phyloP scores from a whole-genome alignment of 805 yeast genomes.

The Yarrowia deformans region DNA sequence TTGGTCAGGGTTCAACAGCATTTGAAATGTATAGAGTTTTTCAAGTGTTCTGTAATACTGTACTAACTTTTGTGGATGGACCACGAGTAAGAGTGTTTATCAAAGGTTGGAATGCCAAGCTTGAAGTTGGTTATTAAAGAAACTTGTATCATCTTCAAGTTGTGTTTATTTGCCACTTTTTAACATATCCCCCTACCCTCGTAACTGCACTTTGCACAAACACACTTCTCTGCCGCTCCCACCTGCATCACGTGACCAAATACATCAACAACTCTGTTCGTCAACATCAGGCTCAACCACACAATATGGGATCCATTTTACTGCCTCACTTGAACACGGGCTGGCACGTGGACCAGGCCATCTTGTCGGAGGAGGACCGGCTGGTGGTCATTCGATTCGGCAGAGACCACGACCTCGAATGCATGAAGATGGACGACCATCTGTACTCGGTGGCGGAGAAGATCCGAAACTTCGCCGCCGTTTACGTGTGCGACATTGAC shows the following conservation, averaged over 20 bases:
- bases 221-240: background rate
- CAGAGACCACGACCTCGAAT: slow-evolving; percentile 71
- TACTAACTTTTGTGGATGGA: no score
- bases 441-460: slow-evolving; percentile 80
- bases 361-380: slow-evolving; percentile 83
- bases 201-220: no score
- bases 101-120: no score
- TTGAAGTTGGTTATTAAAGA: no score
- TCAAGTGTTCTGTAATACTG: no score
- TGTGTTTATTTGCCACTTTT: no score
- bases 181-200: no score
- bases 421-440: slow-evolving; percentile 90
- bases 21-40: background rate
- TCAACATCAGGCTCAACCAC: background rate
- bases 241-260: background rate
- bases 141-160: no score
- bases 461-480: slow-evolving; percentile 84
- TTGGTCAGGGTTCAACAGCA: background rate
- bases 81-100: no score
- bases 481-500: slow-evolving; percentile 87
- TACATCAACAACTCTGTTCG: background rate
- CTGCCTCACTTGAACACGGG: slow-evolving; percentile 82
- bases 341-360: slow-evolving; percentile 97
- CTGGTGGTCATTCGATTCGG: slow-evolving; percentile 91
- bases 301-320: slow-evolving; percentile 79